phyloP scores from a whole-genome alignment of 495 filamentous ascomycete species.

The Penicillium fimorum region DNA sequence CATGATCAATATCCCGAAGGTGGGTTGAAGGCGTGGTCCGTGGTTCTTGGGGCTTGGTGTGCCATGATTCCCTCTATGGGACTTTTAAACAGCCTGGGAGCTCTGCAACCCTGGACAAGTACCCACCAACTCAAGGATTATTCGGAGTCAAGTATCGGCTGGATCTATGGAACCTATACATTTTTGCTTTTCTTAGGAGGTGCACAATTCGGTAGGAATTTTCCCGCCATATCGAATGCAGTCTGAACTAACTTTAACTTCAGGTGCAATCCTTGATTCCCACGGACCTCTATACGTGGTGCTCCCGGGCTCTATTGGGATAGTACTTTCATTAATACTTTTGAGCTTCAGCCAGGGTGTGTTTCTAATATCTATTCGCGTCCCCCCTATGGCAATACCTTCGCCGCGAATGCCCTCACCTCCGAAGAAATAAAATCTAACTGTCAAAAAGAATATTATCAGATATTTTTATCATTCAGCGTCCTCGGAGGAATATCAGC shows the following conservation, averaged over 20 bases:
- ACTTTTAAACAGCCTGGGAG: slow-evolving; percentile 66
- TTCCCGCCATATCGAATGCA: background rate
- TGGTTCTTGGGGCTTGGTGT: slow-evolving; percentile 63
- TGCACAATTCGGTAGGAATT: slow-evolving; percentile 33
- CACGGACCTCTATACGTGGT: slow-evolving; percentile 24
- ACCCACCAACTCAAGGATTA: slow-evolving; percentile 55
- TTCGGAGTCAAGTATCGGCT: slow-evolving; percentile 59
- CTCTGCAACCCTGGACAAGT: slow-evolving; percentile 57
- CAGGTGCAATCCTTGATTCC: slow-evolving; percentile 36
- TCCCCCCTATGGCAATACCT: background rate
- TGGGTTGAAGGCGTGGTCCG: slow-evolving; percentile 62
- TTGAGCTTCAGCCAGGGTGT: slow-evolving; percentile 50
- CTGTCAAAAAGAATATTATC: slow-evolving; percentile 39
- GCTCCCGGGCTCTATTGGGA: slow-evolving; percentile 30
- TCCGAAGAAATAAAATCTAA: background rate
- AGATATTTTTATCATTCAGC: slow-evolving; percentile 41
- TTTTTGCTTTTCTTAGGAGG: slow-evolving; percentile 57
- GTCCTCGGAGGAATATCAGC: slow-evolving; percentile 37
- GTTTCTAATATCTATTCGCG: background rate
- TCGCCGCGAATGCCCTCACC: background rate
- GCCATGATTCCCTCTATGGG: slow-evolving; percentile 62
- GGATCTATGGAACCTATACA: slow-evolving; percentile 69
- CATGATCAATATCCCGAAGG: slow-evolving; percentile 58
- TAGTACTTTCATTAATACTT: slow-evolving; percentile 33
- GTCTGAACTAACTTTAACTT: background rate